Base-by-base conservation (phyloP, 2,329 filamentous ascomycete genomes). In the Diaporthe vaccinii region DNA sequence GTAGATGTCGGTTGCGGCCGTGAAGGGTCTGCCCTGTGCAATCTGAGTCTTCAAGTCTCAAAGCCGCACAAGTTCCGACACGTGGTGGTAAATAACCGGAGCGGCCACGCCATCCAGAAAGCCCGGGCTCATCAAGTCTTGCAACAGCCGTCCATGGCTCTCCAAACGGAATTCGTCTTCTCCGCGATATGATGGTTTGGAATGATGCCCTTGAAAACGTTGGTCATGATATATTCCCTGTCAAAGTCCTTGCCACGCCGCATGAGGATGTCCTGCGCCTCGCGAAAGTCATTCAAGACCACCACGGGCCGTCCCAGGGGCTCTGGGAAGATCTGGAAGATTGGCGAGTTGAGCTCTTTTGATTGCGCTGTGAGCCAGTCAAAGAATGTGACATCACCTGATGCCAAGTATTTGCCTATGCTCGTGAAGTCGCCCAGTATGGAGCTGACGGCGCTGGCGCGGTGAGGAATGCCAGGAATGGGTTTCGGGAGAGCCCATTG, bases 111-210 rank as follows among this genome's bases (percentile, higher is more conserved):
- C 77, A 31, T 82, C 78, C n/a, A 85, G 76, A 69, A 85, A 85
- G 14, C 70, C 78, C 0, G 83, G 81, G 1, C 81, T 79, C 84
- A 85, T 84, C 20, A 85, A 75, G 53, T 85, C 84, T 49, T 80
- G 78, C 8, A 84, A 75, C 3, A 85, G 78, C 34, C 82, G 79
- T 61, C 79, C 82, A 59, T 84, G 81, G 22, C 61, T 69, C 77
- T 80, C 75, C 81, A 82, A 3, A 79, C 76, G 74, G 84, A 78
- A 17, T 78, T 65, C 2, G 81, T 81, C 53, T 79, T 67, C 81
- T 84, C 81, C 10, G 78, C 78, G 69, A 84, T 82, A 74, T 85
- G 84, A 44, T 82, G 79, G 20, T 82, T 75, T 0, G 78, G 79
- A 2, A 78, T 68, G 10, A 79, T 72, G 2, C 76, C 75, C 8